Percentiles rank a stretch among this genome's conserved stretches.
Conservation (phyloP, 148 eudicot species). For the Polygonum aviculare region DNA sequence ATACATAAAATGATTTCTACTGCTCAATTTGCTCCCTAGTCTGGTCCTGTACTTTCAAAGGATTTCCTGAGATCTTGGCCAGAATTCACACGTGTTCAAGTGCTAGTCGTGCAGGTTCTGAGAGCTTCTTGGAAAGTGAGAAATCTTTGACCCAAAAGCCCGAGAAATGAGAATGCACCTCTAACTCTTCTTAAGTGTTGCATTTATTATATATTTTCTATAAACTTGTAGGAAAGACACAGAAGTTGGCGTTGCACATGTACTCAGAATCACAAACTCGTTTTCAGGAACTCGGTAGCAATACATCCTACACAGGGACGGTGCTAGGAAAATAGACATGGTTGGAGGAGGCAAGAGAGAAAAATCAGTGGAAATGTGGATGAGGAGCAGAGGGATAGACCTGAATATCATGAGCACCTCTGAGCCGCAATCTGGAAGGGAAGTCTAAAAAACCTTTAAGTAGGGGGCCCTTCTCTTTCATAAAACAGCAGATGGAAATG, state of each 20-base stretch:
- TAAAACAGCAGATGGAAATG: conserved; percentile 25
- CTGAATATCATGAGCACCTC: conserved; percentile 33
- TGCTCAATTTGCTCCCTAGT: background rate
- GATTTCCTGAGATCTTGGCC: background rate
- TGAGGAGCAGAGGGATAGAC: conserved; percentile 18
- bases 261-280: background rate
- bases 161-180: background rate
- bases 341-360: conserved; percentile 3
- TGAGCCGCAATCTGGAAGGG: conserved; percentile 31
- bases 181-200: background rate
- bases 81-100: background rate
- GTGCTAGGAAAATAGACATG: background rate
- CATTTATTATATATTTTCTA: background rate
- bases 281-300: background rate
- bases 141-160: background rate
- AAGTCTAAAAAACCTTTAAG: conserved; percentile 23
- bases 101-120: background rate
- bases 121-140: background rate
- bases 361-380: background rate
- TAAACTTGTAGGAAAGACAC: background rate
- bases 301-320: background rate
- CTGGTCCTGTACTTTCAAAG: background rate
- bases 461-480: conserved; percentile 32
- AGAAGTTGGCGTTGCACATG: background rate
- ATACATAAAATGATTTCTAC: background rate